Percentiles rank a stretch among this genome's conserved stretches.
phyloP scores from a whole-genome alignment of 1,284 basidiomycete genomes.

The Fomitopsis schrenkii region DNA sequence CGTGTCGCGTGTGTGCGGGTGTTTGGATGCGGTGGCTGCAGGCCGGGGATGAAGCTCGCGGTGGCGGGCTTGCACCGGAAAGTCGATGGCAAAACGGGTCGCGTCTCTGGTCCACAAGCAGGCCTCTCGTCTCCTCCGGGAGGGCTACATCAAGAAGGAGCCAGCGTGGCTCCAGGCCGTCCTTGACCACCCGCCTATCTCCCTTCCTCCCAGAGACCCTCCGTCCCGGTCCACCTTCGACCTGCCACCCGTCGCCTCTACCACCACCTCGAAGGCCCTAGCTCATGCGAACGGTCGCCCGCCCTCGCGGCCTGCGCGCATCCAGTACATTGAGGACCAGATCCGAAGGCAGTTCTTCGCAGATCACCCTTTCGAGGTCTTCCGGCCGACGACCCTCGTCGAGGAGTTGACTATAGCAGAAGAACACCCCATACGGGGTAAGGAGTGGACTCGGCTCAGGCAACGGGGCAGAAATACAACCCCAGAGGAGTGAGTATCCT shows the following conservation, averaged over 20 bases:
- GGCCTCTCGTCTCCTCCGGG: constrained; percentile 79
- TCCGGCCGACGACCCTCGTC: constrained; percentile 75
- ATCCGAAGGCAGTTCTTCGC: constrained; percentile 90
- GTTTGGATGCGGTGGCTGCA: constrained; percentile 8
- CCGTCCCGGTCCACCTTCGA: constrained; percentile 53
- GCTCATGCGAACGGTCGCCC: constrained; percentile 16
- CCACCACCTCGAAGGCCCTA: constrained; percentile 7
- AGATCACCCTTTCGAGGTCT: constrained; percentile 96
- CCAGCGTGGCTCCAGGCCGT: constrained; percentile 89
- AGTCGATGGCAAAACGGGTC: constrained; percentile 52
- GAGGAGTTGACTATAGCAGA: constrained; percentile 62
- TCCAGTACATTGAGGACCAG: constrained; percentile 84
- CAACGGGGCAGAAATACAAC: constrained; percentile 83
- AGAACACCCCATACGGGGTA: constrained; percentile 54
- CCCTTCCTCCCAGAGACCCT: constrained; percentile 75
- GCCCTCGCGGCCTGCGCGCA: constrained; percentile 53
- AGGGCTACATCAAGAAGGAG: constrained; percentile 61
- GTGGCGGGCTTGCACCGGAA: background rate
- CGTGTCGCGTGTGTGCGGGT: background rate
- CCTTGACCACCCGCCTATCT: constrained; percentile 82
- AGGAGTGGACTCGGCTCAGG: constrained; percentile 68
- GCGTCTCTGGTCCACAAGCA: constrained; percentile 88
- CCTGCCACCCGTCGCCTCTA: constrained; percentile 28
- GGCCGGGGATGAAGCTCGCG: background rate
- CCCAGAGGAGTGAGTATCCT: constrained; percentile 80